These are phyloP conservation scores for Gossypioides kirkii DNA, from an alignment of 345 rosid species.

Conservation along the genomic window DNA sequence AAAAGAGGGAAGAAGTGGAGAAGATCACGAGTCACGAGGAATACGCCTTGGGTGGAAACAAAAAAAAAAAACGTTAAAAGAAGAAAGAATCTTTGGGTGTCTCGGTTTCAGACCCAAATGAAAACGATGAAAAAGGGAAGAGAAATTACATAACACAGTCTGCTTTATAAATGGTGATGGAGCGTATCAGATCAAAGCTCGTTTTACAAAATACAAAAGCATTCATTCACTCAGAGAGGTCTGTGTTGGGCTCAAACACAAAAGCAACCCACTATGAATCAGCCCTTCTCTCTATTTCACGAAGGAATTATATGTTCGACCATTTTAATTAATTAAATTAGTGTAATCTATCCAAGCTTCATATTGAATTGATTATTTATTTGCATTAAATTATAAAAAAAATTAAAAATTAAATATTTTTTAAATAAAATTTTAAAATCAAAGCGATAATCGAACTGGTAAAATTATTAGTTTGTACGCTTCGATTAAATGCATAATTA, in stretches of 20 bases:
- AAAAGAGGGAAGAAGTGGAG: background rate
- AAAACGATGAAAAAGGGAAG: background rate
- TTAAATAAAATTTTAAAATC: no score
- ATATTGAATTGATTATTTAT: no score
- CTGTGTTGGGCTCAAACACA: background rate
- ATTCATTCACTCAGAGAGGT: background rate
- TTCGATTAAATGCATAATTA: no score
- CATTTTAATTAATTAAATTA: no score
- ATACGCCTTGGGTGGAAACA: background rate
- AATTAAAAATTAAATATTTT: no score
- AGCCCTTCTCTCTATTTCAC: no score
- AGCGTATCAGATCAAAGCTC: background rate
- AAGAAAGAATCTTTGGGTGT: background rate
- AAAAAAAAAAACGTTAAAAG: background rate
- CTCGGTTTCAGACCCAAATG: background rate
- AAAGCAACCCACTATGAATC: background rate
- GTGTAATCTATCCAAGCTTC: no score
- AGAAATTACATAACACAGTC: background rate
- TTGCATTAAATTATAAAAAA: no score
- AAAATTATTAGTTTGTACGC: no score
- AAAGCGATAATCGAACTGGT: no score
- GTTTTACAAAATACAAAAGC: background rate
- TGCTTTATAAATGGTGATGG: background rate
- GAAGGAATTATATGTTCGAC: no score
- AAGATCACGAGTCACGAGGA: conserved; percentile 5